Base-by-base conservation (phyloP, 306 rosid species). In the Lathyrus sativus region DNA sequence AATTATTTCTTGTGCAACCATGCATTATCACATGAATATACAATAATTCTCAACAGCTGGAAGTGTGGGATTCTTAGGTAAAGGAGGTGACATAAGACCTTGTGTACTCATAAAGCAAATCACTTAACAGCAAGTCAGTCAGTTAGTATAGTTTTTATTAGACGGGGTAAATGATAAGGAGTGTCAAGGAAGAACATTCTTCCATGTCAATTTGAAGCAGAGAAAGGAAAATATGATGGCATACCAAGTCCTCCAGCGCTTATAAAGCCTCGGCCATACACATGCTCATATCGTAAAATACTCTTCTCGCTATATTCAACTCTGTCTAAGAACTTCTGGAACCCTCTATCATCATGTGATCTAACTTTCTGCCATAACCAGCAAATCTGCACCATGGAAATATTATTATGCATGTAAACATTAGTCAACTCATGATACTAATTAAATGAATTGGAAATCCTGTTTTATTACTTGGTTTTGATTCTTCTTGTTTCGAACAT, bases 401-500 rank as follows among this genome's bases (percentile, higher is more conserved):
- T 65, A 80, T 49, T 68, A 79, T 67, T 50, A 59, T 28, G 26
- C 24, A 22, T 54, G 35, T 29, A 44, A 65, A 39, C 54, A 66
- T 74, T 31, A 49, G 79, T 48, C 67, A 69, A 72, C 48, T 41
- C 38, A 14, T 6, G 6, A 41, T 45, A 57, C 56, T 9, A 64
- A n/a, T 55, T 55, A 39, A 3, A n/a, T 18, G 4, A 65, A 50
- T 50, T 12, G 55, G 68, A 44, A 56, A 56, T 15, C 55, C 60
- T 66, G 68, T 49, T 41, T 62, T 19, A 48, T 68, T 74, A 90
- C 99, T 87, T 93, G 99, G 76, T 93, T 93, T 74, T 93, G 99
- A 84, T 88, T 93, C 87, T 81, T 93, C 66, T 93, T 93, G 62
- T 81, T 93, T 49, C 96, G 71, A 41, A 91, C 99, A 78, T 93